Evolutionary conservation across 2,329 filamentous ascomycete species (phyloP), one percentile per base, ranked within the genome.

Genomic region (Furcasterigmium furcatum): DNA sequence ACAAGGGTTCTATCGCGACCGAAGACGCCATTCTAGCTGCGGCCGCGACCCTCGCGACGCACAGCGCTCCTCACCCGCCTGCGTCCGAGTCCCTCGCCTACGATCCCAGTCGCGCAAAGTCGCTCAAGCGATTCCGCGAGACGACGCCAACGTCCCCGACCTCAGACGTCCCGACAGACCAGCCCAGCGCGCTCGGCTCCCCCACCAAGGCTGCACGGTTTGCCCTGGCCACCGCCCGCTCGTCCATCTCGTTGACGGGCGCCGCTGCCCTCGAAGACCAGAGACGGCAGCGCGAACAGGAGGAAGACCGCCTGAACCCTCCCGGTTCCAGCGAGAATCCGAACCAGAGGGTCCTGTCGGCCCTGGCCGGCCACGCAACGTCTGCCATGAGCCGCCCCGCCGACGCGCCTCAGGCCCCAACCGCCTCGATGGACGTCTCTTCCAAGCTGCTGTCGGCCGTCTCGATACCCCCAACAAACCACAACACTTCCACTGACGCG

Each of bases 181-280:
- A 25, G 40, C 42, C 42, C 29, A 46, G 38, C 16, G 42, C 45
- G 21, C 34, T 41, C 39, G 62, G 70, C 16, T 80, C 77, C 21
- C 77, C 78, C 5, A 68, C 73, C 43, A 81, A 82, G 58, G 67
- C 75, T 41, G 76, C 76, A 45, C 74, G 77, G 22, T 64, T 79
- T 19, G 72, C 70, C 39, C 53, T 73, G 54, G 55, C 67, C 43
- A 64, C 67, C 29, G 64, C 67, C 48, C 67, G 66, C 46, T 71
- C 74, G 13, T 68, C 74, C 36, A 61, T 70, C 5, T 67, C 73
- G 39, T 61, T 80, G 50, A 78, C 78, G 18, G 77, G 71, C 51
- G 76, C 75, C 29, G 75, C 73, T 46, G 77, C 76, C 43, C 60
- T 79, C 30, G 76, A 76, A 52, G 77, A 81, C 57, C 72, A 79